These are phyloP conservation scores for Camptophora hylomeconis DNA, from an alignment of 2,329 filamentous ascomycete genomes.

Conservation along the genomic window DNA sequence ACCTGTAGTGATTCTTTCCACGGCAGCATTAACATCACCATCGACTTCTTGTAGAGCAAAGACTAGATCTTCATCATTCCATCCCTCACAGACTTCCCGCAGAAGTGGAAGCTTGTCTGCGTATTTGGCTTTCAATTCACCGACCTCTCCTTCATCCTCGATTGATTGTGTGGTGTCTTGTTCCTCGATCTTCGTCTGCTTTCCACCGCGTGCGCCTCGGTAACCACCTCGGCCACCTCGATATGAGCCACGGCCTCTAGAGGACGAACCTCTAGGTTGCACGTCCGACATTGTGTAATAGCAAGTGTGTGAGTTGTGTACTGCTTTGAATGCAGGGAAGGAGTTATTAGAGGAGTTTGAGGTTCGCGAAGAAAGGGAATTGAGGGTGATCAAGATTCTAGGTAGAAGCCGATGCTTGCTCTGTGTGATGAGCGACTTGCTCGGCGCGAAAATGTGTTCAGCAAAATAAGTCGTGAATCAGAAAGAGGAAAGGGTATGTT, in stretches of 20 bases:
- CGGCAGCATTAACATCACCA: slow-evolving; percentile 34
- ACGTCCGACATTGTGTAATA: slow-evolving; percentile 77
- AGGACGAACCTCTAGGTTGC: slow-evolving; percentile 69
- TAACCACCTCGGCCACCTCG: slow-evolving; percentile 80
- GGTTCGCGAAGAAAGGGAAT: slow-evolving; percentile 17
- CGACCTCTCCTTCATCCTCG: slow-evolving; percentile 79
- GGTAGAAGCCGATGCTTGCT: slow-evolving; percentile 17
- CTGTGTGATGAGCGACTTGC: slow-evolving; percentile 12
- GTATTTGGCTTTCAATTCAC: slow-evolving; percentile 84
- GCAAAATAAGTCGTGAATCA: slow-evolving; percentile 19
- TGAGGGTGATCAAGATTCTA: slow-evolving; percentile 18
- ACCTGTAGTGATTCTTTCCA: slow-evolving; percentile 40
- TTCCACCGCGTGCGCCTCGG: slow-evolving; percentile 56
- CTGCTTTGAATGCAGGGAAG: slow-evolving; percentile 1
- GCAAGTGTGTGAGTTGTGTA: slow-evolving; percentile 15
- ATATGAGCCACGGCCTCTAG: slow-evolving; percentile 23
- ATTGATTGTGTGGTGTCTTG: slow-evolving; percentile 49
- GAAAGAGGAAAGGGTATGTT: no score
- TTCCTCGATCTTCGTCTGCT: slow-evolving; percentile 42
- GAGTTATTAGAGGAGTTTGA: slow-evolving; percentile 3
- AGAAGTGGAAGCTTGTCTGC: slow-evolving; percentile 64
- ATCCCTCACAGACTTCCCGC: slow-evolving; percentile 87
- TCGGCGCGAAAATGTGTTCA: slow-evolving; percentile 10
- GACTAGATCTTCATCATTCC: slow-evolving; percentile 89
- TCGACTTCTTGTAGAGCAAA: slow-evolving; percentile 73